These are phyloP conservation scores for Marchantia polymorpha DNA, from an alignment of 225 moss, liverwort and hornwort species.

Conservation along the genomic window DNA sequence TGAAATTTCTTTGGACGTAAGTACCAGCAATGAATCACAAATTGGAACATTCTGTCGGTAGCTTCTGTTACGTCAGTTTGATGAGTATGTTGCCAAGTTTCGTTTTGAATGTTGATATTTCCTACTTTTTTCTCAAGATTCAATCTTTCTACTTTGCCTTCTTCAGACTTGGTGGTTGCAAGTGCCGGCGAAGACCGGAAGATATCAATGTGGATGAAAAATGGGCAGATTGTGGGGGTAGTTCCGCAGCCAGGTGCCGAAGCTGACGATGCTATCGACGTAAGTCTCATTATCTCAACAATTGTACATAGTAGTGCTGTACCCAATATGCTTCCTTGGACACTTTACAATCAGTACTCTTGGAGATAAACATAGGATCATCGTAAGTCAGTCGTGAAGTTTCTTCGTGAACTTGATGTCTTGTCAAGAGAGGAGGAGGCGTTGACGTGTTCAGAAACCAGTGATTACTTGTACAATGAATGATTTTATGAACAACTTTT, in stretches of 20 bases:
- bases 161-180: constrained; percentile 93
- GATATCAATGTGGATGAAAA: constrained; percentile 99
- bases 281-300: constrained; percentile 31
- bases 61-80: background rate
- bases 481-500: no score
- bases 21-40: background rate
- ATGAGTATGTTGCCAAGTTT: background rate
- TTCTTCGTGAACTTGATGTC: no score
- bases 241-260: constrained; percentile 85
- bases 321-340: background rate
- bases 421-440: no score
- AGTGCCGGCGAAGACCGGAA: constrained; percentile 99
- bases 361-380: no score
- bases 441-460: no score
- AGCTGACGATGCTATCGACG: constrained; percentile 87
- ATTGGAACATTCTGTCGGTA: background rate
- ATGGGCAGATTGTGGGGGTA: constrained; percentile 86
- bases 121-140: background rate
- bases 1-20: background rate
- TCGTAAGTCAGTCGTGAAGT: no score
- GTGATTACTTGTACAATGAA: no score
- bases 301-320: background rate
- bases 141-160: background rate
- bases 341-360: background rate
- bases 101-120: background rate